These are phyloP conservation scores for Aspergillus japonicus DNA, from an alignment of 2,329 filamentous ascomycete genomes.

Conservation along the genomic window DNA sequence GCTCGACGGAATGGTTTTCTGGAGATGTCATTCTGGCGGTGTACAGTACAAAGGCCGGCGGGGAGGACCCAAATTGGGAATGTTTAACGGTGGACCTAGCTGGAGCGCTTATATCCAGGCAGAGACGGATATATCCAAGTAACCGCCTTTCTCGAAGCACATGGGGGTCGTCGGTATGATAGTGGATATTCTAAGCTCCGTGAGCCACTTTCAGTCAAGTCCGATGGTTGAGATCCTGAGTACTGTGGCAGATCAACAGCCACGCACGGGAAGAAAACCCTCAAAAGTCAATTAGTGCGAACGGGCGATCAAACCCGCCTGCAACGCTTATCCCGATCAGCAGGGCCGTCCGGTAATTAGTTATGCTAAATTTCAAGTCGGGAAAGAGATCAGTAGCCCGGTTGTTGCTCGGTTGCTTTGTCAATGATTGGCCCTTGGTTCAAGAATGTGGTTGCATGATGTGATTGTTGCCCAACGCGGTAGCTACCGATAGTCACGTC, in stretches of 20 bases:
- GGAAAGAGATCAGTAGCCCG: neutral
- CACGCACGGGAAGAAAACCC: neutral
- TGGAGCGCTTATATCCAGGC: neutral
- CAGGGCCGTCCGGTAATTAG: neutral
- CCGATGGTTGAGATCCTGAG: neutral
- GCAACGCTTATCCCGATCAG: neutral
- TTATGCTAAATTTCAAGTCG: neutral
- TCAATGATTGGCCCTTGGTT: conserved; percentile 1
- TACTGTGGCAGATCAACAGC: neutral
- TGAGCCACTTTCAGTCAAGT: neutral
- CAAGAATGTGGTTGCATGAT: conserved; percentile 12
- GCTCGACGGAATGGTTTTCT: neutral
- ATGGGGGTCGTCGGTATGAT: too few relatives aligned
- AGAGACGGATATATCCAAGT: neutral
- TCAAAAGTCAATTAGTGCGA: neutral
- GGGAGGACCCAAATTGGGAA: conserved; percentile 20
- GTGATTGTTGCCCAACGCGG: conserved; percentile 17
- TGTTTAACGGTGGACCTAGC: conserved; percentile 18
- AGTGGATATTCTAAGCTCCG: too few relatives aligned
- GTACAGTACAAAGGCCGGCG: conserved; percentile 11
- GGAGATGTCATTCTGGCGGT: conserved; percentile 22
- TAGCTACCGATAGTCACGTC: neutral
- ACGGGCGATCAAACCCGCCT: neutral
- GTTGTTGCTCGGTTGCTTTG: neutral
- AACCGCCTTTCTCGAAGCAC: too few relatives aligned